Percentiles rank a stretch among this genome's conserved stretches.
Evolutionary conservation across 1,139 yeast genomes (phyloP).

Genomic region (Hansenula lynferdii): DNA sequence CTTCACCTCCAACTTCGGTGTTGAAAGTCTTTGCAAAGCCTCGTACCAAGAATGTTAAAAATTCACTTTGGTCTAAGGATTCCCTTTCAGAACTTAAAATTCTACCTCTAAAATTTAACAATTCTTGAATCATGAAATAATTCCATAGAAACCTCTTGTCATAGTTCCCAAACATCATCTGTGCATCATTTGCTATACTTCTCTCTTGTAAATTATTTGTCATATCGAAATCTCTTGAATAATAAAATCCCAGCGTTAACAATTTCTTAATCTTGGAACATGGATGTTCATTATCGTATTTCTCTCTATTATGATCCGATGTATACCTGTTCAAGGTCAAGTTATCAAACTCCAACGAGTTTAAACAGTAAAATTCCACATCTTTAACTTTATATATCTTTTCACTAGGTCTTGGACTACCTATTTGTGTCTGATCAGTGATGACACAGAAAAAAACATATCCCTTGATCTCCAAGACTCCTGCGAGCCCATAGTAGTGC

Average conservation of each 20-base stretch:
- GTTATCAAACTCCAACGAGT: constrained; percentile 49
- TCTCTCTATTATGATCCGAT: constrained; percentile 28
- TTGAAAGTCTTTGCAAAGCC: constrained; percentile 66
- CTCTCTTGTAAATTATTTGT: constrained; percentile 60
- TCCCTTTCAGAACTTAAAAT: constrained; percentile 44
- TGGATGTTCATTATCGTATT: constrained; percentile 44
- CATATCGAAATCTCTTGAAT: constrained; percentile 60
- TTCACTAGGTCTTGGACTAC: constrained; percentile 53
- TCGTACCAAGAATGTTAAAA: constrained; percentile 54
- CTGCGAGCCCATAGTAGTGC: constrained; percentile 52
- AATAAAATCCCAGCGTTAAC: constrained; percentile 62
- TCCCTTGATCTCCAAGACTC: constrained; percentile 51
- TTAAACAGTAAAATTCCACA: constrained; percentile 61
- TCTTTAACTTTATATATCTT: constrained; percentile 46
- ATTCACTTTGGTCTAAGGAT: constrained; percentile 51
- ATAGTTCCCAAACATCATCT: constrained; percentile 38
- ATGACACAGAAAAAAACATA: constrained; percentile 54
- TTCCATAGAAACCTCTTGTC: constrained; percentile 66
- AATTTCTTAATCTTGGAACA: constrained; percentile 54
- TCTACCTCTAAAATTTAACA: constrained; percentile 55
- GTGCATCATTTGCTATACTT: constrained; percentile 29
- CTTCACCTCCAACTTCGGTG: constrained; percentile 31
- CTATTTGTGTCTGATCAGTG: constrained; percentile 51
- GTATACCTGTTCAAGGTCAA: constrained; percentile 23
- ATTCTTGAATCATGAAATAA: constrained; percentile 48